phyloP scores from a whole-genome alignment of 2,329 filamentous ascomycete genomes.

The Nemania bipapillata region DNA sequence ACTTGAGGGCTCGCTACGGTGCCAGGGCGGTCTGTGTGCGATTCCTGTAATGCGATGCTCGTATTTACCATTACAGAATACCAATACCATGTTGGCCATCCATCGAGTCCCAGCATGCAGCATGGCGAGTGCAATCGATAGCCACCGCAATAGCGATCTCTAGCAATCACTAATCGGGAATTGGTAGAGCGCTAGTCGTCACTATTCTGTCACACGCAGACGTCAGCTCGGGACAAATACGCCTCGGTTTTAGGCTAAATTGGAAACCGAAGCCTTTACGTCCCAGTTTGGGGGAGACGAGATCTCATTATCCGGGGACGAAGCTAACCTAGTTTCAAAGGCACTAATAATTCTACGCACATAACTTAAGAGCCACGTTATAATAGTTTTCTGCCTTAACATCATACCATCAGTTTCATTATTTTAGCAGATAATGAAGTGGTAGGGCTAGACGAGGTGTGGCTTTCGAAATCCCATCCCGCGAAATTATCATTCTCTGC shows the following conservation, averaged over 20 bases:
- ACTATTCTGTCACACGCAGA: background rate
- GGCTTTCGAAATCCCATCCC: background rate
- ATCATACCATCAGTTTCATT: background rate
- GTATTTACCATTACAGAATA: no score
- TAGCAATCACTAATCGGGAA: background rate
- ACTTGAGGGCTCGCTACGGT: background rate
- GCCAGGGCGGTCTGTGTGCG: background rate
- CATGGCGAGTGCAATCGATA: background rate
- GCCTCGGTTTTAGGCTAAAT: slow-evolving; percentile 26
- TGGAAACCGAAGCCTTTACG: slow-evolving; percentile 8
- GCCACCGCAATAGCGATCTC: background rate
- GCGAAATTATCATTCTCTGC: background rate
- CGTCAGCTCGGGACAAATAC: slow-evolving; percentile 9
- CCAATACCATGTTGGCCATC: background rate
- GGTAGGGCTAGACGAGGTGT: background rate
- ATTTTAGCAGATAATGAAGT: background rate
- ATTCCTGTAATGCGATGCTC: background rate
- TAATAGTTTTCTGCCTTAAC: background rate
- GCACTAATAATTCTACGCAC: background rate
- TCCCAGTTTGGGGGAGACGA: slow-evolving; percentile 9
- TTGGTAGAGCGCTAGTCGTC: background rate
- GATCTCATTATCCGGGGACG: slow-evolving; percentile 10
- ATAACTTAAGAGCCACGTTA: background rate
- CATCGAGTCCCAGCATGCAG: background rate
- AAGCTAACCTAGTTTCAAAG: slow-evolving; percentile 4